These are phyloP conservation scores for Claviceps sp. DNA, from an alignment of 2,329 filamentous ascomycete species.

Conservation along the genomic window DNA sequence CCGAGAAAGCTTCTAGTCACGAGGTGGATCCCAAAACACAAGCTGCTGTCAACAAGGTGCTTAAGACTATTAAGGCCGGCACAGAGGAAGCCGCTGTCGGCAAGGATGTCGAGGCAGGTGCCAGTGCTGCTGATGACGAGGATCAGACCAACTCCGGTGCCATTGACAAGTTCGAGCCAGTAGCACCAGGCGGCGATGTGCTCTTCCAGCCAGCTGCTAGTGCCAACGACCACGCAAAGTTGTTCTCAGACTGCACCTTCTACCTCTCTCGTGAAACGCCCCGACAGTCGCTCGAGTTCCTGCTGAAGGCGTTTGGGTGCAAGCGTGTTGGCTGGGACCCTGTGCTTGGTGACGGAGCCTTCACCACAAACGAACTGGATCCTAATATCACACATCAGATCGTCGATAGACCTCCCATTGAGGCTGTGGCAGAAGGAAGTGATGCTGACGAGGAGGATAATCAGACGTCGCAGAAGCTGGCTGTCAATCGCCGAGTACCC, in stretches of 20 bases:
- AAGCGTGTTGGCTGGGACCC: constrained; percentile 92
- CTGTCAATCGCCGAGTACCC: constrained; percentile 62
- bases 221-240: constrained; percentile 52
- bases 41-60: constrained; percentile 54
- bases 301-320: constrained; percentile 87
- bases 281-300: constrained; percentile 78
- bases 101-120: constrained; percentile 22
- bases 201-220: constrained; percentile 64
- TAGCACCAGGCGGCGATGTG: constrained; percentile 71
- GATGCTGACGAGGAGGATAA: constrained; percentile 39
- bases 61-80: constrained; percentile 51
- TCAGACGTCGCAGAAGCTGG: constrained; percentile 46
- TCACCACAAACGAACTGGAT: constrained; percentile 79
- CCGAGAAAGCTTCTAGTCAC: constrained; percentile 29
- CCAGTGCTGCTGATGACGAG: constrained; percentile 23
- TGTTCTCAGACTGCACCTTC: constrained; percentile 83
- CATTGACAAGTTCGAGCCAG: constrained; percentile 86
- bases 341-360: constrained; percentile 81
- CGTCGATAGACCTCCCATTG: constrained; percentile 74
- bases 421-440: constrained; percentile 38
- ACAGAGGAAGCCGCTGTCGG: constrained; percentile 26
- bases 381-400: constrained; percentile 90
- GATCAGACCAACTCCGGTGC: constrained; percentile 32
- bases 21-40: constrained; percentile 50
- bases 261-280: constrained; percentile 91